phyloP scores from a whole-genome alignment of 306 rosid species.

The Albizia julibrissin region DNA sequence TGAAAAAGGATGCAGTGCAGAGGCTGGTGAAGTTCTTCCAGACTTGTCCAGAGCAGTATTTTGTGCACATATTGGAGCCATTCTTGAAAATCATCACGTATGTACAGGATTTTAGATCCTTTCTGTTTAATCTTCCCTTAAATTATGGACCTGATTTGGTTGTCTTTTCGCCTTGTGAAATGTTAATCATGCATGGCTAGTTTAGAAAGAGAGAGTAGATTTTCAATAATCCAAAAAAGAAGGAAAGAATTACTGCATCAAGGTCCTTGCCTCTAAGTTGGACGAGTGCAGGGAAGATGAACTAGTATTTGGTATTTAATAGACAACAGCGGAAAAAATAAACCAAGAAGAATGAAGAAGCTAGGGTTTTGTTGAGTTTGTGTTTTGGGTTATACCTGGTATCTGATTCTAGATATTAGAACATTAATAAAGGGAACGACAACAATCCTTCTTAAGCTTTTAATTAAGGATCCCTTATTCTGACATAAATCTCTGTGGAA shows the following conservation, averaged over 20 bases:
- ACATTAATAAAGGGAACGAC: background rate
- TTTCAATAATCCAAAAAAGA: background rate
- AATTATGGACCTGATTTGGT: constrained; percentile 18
- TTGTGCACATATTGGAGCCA: constrained; percentile 95
- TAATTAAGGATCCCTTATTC: background rate
- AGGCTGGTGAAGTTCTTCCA: constrained; percentile 97
- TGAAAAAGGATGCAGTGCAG: constrained; percentile 94
- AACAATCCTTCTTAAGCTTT: background rate
- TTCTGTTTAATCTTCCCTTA: constrained; percentile 18
- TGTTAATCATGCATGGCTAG: constrained; percentile 5
- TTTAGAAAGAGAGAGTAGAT: constrained; percentile 1
- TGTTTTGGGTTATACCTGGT: constrained; percentile 9
- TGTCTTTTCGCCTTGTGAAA: background rate
- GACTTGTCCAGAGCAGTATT: constrained; percentile 92
- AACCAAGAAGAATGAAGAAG: background rate
- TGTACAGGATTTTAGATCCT: constrained; percentile 50
- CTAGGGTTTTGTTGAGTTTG: background rate
- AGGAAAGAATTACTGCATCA: background rate
- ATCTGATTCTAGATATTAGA: constrained; percentile 14
- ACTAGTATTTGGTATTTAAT: background rate
- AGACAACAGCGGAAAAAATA: background rate
- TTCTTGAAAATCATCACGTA: constrained; percentile 99
- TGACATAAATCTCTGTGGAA: background rate
- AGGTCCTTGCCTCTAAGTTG: constrained; percentile 22
- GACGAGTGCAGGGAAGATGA: constrained; percentile 19